Percentiles rank a stretch among this genome's conserved stretches.
Conservation (phyloP, 75 land plant species). For the Cryptomeria japonica region DNA sequence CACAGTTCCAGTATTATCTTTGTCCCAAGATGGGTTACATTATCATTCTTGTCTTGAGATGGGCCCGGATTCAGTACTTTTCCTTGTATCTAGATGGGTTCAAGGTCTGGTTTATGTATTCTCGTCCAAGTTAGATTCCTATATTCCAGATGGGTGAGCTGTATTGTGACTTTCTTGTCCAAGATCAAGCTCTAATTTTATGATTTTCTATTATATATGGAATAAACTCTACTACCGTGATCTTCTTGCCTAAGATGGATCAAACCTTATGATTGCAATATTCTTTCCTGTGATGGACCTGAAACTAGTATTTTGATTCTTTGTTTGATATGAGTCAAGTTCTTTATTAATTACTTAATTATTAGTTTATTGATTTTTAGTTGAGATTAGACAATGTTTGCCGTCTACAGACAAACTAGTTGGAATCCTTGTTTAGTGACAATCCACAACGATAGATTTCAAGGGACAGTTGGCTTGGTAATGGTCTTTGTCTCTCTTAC, state of each 20-base stretch:
- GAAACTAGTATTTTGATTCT: neutral
- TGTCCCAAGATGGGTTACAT: too few species aligned
- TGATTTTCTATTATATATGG: neutral
- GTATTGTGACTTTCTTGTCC: neutral
- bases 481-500: neutral
- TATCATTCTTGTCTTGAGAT: too few species aligned
- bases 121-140: neutral
- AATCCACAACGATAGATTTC: neutral
- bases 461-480: neutral
- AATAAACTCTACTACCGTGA: neutral
- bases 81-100: neutral
- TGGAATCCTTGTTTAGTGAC: neutral
- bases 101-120: neutral
- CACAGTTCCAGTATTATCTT: too few species aligned
- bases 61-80: neutral
- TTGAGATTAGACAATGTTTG: neutral
- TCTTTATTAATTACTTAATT: neutral
- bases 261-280: neutral
- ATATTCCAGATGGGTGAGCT: neutral
- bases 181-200: neutral
- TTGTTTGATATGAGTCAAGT: neutral
- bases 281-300: neutral
- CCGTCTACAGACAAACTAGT: neutral
- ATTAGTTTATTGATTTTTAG: neutral
- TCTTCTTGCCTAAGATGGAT: neutral